Evolutionary conservation across 1,139 yeast species (phyloP).

Genomic region (Pichiaceae sp.): DNA sequence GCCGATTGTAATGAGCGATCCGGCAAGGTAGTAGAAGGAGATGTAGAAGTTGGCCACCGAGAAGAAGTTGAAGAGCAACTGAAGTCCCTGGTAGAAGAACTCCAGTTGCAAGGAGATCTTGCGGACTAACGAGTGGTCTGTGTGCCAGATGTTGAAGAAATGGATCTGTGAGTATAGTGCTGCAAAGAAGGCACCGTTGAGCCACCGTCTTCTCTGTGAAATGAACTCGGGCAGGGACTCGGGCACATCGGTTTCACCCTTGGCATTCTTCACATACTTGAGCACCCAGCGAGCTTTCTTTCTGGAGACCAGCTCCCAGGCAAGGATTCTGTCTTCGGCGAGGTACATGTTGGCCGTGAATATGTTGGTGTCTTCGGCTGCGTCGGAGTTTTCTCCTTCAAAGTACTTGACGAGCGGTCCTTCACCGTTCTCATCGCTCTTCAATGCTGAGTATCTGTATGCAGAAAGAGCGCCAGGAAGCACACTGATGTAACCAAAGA

Average conservation of each 20-base stretch:
- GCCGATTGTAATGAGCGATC: constrained; percentile 63
- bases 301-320: constrained; percentile 96
- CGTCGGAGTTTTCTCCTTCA: constrained; percentile 60
- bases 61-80: constrained; percentile 76
- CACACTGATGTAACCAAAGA: constrained; percentile 88
- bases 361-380: constrained; percentile 55
- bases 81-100: constrained; percentile 71
- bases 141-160: constrained; percentile 72
- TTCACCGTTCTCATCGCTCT: constrained; percentile 80
- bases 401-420: constrained; percentile 88
- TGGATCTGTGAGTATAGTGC: constrained; percentile 83
- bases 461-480: constrained; percentile 96
- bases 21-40: constrained; percentile 89
- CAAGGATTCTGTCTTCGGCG: constrained; percentile 93
- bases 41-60: constrained; percentile 80
- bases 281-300: constrained; percentile 82
- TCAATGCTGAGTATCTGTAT: constrained; percentile 81
- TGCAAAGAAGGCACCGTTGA: constrained; percentile 95
- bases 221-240: constrained; percentile 84
- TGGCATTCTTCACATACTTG: constrained; percentile 86
- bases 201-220: constrained; percentile 95
- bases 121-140: constrained; percentile 73
- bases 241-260: constrained; percentile 97
- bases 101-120: constrained; percentile 77
- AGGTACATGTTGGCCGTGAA: constrained; percentile 95